Percentiles rank a stretch among this genome's conserved stretches.
Conservation (phyloP, 2,329 filamentous ascomycete species). For the Xylaria sp. region DNA sequence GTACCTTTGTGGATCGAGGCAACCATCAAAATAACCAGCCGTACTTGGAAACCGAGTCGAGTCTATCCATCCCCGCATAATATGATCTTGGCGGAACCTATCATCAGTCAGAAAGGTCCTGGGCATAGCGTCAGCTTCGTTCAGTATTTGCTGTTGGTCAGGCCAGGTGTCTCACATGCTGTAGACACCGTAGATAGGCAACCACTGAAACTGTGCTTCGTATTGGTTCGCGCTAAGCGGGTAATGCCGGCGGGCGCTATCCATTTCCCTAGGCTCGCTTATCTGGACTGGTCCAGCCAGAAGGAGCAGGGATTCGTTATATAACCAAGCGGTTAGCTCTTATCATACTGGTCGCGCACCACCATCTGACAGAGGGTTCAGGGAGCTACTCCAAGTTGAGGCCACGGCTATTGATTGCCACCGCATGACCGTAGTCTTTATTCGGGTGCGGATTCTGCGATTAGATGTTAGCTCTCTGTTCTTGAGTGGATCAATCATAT, state of each 20-base stretch:
- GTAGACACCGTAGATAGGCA: background rate
- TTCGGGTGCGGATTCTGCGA: background rate
- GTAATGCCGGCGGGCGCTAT: too few species aligned
- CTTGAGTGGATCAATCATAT: background rate
- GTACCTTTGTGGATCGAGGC: constrained; percentile 21
- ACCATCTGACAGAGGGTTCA: too few species aligned
- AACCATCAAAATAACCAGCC: constrained; percentile 12
- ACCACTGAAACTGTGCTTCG: too few species aligned
- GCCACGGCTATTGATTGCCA: background rate
- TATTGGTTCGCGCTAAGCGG: too few species aligned
- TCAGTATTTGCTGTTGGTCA: background rate
- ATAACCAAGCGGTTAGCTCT: too few species aligned
- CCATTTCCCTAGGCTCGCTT: too few species aligned
- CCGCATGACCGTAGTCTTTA: too few species aligned
- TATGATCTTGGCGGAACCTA: constrained; percentile 13
- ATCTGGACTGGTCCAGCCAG: too few species aligned
- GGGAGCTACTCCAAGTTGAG: background rate
- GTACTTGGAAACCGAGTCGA: constrained; percentile 4
- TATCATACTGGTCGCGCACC: too few species aligned
- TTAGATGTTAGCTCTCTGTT: background rate
- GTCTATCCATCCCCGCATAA: constrained; percentile 15
- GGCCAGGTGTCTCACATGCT: too few species aligned
- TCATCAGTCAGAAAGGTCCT: background rate
- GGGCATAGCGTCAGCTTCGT: background rate
- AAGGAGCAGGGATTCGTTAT: too few species aligned